Conservation (phyloP, 805 yeast genomes). For the Hanseniaspora occidentalis region DNA sequence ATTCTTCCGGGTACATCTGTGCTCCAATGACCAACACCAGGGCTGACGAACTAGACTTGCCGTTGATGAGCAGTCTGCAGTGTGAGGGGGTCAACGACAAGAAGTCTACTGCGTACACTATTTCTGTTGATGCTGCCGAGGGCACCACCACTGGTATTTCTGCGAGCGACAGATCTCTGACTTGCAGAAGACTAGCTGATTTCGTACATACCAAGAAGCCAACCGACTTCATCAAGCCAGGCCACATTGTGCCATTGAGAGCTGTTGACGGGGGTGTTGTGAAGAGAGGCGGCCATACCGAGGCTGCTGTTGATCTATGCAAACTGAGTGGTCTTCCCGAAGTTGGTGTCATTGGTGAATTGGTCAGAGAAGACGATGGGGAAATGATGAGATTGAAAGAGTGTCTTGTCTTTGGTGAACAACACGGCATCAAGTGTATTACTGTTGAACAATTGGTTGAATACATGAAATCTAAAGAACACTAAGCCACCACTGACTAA, state of each 20-base stretch:
- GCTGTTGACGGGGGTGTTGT: constrained; percentile 79
- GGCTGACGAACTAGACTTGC: constrained; percentile 73
- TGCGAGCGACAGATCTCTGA: constrained; percentile 84
- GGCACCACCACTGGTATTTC: constrained; percentile 97
- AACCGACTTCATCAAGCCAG: constrained; percentile 74
- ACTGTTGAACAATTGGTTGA: constrained; percentile 65
- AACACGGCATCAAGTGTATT: constrained; percentile 54
- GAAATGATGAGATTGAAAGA: constrained; percentile 89
- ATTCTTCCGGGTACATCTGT: constrained; percentile 86
- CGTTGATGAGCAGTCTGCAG: constrained; percentile 40
- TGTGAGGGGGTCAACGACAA: constrained; percentile 46
- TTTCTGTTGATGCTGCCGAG: constrained; percentile 72
- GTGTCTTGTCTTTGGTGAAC: constrained; percentile 56
- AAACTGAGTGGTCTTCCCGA: constrained; percentile 64
- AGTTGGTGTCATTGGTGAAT: constrained; percentile 87
- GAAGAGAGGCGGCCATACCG: constrained; percentile 89
- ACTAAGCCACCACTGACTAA: neutral
- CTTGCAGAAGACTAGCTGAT: constrained; percentile 61
- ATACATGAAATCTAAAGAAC: constrained; percentile 26
- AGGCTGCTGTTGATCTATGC: constrained; percentile 88
- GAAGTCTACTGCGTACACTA: constrained; percentile 94
- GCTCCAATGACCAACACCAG: constrained; percentile 68
- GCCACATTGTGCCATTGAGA: constrained; percentile 86
- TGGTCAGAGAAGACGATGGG: constrained; percentile 88
- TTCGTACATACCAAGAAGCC: constrained; percentile 33